phyloP scores from a whole-genome alignment of 495 filamentous ascomycete species.

The Trichocladium antarcticum region DNA sequence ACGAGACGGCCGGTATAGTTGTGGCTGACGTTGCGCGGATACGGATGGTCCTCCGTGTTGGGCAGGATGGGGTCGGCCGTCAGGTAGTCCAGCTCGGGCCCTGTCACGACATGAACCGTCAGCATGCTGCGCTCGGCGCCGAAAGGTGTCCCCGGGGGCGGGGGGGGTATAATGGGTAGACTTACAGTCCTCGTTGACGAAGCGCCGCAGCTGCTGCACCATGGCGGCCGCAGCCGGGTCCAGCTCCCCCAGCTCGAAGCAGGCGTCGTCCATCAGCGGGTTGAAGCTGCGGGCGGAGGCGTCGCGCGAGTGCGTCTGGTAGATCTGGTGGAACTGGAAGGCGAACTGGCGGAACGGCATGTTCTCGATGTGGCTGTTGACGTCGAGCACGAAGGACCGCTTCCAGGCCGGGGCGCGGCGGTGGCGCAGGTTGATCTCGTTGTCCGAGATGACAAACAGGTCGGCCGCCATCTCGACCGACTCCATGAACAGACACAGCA shows the following conservation, averaged over 20 bases:
- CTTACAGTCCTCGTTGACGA: constrained; percentile 33
- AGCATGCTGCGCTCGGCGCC: not conserved
- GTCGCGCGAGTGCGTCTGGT: constrained; percentile 39
- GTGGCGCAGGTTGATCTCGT: constrained; percentile 33
- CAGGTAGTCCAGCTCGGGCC: constrained; percentile 38
- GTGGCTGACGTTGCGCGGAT: constrained; percentile 33
- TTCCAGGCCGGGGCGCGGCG: constrained; percentile 23
- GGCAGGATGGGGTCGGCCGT: constrained; percentile 35
- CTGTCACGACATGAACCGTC: constrained; percentile 22
- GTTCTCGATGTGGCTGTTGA: constrained; percentile 39
- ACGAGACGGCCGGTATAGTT: constrained; percentile 41
- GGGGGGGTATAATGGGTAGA: too few species aligned
- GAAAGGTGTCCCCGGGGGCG: too few species aligned
- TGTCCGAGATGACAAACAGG: constrained; percentile 38
- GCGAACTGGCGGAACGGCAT: constrained; percentile 43
- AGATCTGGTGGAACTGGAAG: constrained; percentile 45
- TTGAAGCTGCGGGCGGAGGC: constrained; percentile 35
- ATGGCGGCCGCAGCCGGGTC: constrained; percentile 30
- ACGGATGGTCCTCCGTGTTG: constrained; percentile 33
- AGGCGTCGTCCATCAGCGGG: constrained; percentile 30
- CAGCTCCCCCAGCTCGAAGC: constrained; percentile 28
- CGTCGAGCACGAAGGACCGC: constrained; percentile 29
- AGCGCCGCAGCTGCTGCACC: constrained; percentile 32
- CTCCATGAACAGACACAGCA: constrained; percentile 45
- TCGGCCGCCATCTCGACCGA: constrained; percentile 40